Conservation (phyloP, 2,329 filamentous ascomycete genomes). For the Diaporthe velutina region DNA sequence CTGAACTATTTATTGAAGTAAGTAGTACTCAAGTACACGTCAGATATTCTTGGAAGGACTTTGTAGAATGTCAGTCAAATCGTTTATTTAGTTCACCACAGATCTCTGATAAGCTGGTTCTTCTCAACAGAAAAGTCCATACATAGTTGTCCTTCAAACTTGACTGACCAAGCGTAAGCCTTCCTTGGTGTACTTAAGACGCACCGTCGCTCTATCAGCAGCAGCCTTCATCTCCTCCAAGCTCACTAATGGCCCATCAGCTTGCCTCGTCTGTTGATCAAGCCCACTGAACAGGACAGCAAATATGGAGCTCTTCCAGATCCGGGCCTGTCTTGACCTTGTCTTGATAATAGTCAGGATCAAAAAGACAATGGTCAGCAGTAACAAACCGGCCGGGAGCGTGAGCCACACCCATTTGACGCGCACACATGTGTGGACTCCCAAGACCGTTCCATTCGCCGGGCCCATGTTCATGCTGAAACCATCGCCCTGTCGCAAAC, state of each 20-base stretch:
- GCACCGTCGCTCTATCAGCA: neutral
- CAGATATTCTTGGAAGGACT: too few species aligned
- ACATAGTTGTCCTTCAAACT: neutral
- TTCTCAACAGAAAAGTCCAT: neutral
- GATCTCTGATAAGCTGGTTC: too few species aligned
- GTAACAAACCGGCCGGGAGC: neutral
- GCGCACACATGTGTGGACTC: neutral
- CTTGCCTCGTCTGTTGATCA: neutral
- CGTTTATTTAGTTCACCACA: too few species aligned
- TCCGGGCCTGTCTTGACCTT: neutral
- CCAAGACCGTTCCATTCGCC: neutral
- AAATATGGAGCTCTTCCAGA: conserved; percentile 16
- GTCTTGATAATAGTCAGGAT: neutral
- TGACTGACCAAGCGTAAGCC: neutral
- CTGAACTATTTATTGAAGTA: too few species aligned
- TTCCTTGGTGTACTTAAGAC: neutral
- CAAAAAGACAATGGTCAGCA: neutral
- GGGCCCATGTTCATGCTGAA: neutral
- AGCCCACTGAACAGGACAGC: neutral
- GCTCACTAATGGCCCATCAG: neutral
- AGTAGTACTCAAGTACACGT: too few species aligned
- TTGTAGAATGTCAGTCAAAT: too few species aligned
- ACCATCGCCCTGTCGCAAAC: neutral
- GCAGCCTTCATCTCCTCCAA: neutral
- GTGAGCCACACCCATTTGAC: conserved; percentile 5